phyloP scores from a whole-genome alignment of 2,329 filamentous ascomycete species.

The Aspergillus sp. region DNA sequence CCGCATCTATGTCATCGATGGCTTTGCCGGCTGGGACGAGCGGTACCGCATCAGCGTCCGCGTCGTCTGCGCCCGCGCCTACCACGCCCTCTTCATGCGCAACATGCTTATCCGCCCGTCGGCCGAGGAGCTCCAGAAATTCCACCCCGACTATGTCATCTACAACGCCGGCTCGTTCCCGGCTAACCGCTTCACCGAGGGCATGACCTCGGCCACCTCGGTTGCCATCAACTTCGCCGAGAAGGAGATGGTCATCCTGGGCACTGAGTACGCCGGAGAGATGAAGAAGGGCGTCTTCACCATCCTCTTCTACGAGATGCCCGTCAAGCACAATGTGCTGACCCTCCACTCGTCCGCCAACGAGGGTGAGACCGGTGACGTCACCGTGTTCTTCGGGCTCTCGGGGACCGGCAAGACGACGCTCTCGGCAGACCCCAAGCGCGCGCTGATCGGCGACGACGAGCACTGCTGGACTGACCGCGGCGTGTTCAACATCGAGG shows the following conservation, averaged over 20 bases:
- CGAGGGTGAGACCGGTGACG: conserved; percentile 87
- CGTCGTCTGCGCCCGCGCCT: conserved; percentile 95
- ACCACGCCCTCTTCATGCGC: conserved; percentile 99
- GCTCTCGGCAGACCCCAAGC: conserved; percentile 91
- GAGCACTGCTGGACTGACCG: conserved; percentile 99
- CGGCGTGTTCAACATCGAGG: conserved; percentile 99
- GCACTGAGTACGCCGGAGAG: conserved; percentile 95
- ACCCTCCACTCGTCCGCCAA: conserved; percentile 98
- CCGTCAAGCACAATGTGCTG: conserved; percentile 97
- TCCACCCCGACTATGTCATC: conserved; percentile 99
- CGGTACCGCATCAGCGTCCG: conserved; percentile 96
- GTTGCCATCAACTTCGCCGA: conserved; percentile 98
- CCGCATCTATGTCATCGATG: conserved; percentile 97
- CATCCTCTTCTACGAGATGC: conserved; percentile 99
- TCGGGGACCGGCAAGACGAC: conserved; percentile 99
- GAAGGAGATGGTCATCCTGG: conserved; percentile 99
- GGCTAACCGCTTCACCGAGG: conserved; percentile 93
- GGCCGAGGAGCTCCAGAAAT: conserved; percentile 85
- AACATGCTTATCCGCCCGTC: conserved; percentile 98
- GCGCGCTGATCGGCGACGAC: conserved; percentile 91
- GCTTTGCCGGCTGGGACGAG: conserved; percentile 96
- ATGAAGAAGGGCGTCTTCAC: conserved; percentile 99
- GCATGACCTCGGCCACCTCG: conserved; percentile 97
- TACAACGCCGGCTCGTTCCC: conserved; percentile 99
- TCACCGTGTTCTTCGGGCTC: conserved; percentile 98